Conservation (phyloP, 345 rosid genomes). For the Lepidium aucheri region DNA sequence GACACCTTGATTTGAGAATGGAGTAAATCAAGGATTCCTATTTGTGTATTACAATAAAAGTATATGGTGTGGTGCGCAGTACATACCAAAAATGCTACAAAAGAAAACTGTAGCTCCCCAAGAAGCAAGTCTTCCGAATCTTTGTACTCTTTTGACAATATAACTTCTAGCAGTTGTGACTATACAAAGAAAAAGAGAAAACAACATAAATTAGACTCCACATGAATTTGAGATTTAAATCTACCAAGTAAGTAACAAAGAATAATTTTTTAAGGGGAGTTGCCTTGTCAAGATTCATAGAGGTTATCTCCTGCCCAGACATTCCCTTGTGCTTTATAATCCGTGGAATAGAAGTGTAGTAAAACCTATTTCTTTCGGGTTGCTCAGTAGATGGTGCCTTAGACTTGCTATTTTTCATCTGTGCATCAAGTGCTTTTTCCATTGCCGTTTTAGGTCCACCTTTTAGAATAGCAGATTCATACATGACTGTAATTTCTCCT, state of each 20-base stretch:
- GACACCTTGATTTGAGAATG: constrained; percentile 1
- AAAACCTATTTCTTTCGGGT: constrained; percentile 48
- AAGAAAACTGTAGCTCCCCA: constrained; percentile 89
- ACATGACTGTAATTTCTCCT: constrained; percentile 70
- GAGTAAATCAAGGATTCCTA: neutral
- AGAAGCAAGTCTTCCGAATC: constrained; percentile 73
- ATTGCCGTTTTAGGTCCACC: constrained; percentile 40
- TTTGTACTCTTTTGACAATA: constrained; percentile 52
- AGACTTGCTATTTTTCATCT: constrained; percentile 50
- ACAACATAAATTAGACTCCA: neutral
- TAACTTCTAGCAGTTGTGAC: constrained; percentile 61
- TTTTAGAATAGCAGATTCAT: constrained; percentile 44
- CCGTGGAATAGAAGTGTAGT: constrained; percentile 71
- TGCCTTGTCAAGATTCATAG: constrained; percentile 94
- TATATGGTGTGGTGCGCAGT: neutral
- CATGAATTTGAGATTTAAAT: neutral
- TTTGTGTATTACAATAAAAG: neutral
- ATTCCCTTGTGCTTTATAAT: constrained; percentile 62
- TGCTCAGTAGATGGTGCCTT: constrained; percentile 31
- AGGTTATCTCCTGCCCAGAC: constrained; percentile 56
- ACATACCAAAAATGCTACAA: constrained; percentile 79
- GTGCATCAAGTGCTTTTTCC: constrained; percentile 70
- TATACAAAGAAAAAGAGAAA: constrained; percentile 18
- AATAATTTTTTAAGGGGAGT: neutral
- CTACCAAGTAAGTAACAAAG: neutral